Evolutionary conservation across 176 grass and related monocot genomes (phyloP).

Genomic region (Tillandsia fasciculata): DNA sequence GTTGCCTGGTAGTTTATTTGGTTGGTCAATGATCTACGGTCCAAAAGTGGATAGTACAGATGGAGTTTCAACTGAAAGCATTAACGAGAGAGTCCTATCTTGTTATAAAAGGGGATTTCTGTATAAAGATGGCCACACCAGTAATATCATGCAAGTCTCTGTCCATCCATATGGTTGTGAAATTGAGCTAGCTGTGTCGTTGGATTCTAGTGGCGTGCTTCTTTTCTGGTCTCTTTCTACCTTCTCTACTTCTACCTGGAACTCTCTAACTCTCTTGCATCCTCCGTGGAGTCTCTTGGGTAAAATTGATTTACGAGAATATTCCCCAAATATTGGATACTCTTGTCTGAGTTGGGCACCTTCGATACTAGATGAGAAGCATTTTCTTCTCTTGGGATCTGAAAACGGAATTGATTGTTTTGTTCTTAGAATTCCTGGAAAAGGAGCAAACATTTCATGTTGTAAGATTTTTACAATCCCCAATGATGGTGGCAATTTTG

Average conservation of each 20-base stretch:
- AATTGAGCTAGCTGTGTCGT: conserved; percentile 70
- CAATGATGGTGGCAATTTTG: conserved; percentile 29
- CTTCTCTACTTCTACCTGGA: conserved; percentile 49
- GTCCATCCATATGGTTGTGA: conserved; percentile 54
- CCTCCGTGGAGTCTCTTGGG: conserved; percentile 66
- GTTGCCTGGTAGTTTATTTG: conserved; percentile 42
- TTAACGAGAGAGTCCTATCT: conserved; percentile 33
- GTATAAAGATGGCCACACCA: conserved; percentile 55
- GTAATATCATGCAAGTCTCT: conserved; percentile 59
- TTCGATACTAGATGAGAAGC: conserved; percentile 42
- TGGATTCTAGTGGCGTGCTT: conserved; percentile 67
- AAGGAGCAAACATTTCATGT: conserved; percentile 34
- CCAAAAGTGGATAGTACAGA: conserved; percentile 29
- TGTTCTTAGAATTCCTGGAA: conserved; percentile 42
- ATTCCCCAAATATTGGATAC: conserved; percentile 42
- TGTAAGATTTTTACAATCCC: conserved; percentile 61
- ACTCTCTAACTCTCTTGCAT: conserved; percentile 35
- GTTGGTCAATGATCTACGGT: conserved; percentile 34
- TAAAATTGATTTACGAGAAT: conserved; percentile 40
- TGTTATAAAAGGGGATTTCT: conserved; percentile 31
- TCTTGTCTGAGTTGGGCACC: conserved; percentile 83
- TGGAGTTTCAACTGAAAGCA: conserved; percentile 27
- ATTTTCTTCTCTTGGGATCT: conserved; percentile 68
- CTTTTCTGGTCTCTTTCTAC: conserved; percentile 83
- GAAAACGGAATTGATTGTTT: conserved; percentile 69